A percentile compares a stretch with the other conserved stretches of the same genome.
Conservation (phyloP, 129 eudicot species). For the Heracleum sosnowskyi region DNA sequence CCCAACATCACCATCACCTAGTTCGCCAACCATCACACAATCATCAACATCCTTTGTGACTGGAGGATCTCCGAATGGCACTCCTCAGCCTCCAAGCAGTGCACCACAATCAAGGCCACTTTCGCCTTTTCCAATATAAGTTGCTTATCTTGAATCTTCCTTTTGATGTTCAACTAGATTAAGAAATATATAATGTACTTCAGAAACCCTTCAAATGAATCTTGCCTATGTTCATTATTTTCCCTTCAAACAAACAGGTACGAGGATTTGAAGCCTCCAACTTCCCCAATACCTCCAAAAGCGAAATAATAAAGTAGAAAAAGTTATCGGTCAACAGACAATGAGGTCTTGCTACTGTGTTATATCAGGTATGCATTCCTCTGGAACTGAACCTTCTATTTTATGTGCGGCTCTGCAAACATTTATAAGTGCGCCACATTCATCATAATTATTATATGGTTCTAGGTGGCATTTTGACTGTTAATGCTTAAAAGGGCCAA, state of each 20-base stretch:
- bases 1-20: constrained; percentile 68
- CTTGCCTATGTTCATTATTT: background rate
- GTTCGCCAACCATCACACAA: constrained; percentile 37
- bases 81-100: constrained; percentile 9
- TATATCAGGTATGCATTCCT: background rate
- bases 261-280: constrained; percentile 80
- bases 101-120: constrained; percentile 49
- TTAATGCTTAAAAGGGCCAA: background rate
- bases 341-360: constrained; percentile 3
- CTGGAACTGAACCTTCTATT: background rate
- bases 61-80: constrained; percentile 28
- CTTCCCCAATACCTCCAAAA: constrained; percentile 56
- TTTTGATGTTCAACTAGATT: background rate
- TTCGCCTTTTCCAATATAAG: constrained; percentile 64
- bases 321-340: background rate
- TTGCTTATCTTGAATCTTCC: background rate
- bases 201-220: background rate
- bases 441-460: background rate
- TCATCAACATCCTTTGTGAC: constrained; percentile 11
- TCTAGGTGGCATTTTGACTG: constrained; percentile 5
- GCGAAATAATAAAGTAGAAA: constrained; percentile 10
- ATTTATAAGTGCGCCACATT: background rate
- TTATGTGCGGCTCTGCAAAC: background rate
- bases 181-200: background rate
- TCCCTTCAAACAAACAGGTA: constrained; percentile 38